Evolutionary conservation across 768 basidiomycete species (phyloP), one percentile per base, ranked within the genome.

Genomic region (Clavaria fumosa): DNA sequence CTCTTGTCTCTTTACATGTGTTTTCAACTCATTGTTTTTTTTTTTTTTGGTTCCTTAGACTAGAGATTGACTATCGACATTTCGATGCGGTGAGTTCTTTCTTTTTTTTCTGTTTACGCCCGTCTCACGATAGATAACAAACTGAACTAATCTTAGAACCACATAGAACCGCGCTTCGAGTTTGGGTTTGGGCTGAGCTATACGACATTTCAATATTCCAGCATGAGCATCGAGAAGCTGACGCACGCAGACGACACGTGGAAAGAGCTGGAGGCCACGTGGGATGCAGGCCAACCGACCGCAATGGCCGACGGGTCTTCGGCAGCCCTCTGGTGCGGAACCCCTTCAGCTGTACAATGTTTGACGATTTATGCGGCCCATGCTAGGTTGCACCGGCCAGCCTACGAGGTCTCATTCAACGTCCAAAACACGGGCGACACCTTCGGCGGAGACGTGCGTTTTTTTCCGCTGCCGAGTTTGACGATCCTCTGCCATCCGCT

Each of bases 111-210:
- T 34, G 7, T 20, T 5, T 19, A 21, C 10, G 15, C 11, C 14
- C 10, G 20, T 5, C 14, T n/a, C 14, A 27, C n/a, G 12, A n/a
- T n/a, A n/a, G n/a, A n/a, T n/a, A n/a, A n/a, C n/a, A n/a, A n/a
- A n/a, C n/a, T n/a, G n/a, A n/a, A n/a, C 5, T n/a, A 23, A 11
- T 33, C 38, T 21, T 23, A 78, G 70, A 60, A 70, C 54, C 69
- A 76, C 43, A 83, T 86, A 44, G 65, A 64, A 0, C 85, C 85
- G 3, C 79, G 81, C 24, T 88, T 74, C 49, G 83, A 85, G 50
- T 96, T 96, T 53, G 90, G 90, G 4, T 91, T 76, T 51, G 90
- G 90, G 0, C 53, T 91, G 50, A 81, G 76, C 39, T 96, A 95
- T 60, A 80, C 90, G 26, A 67, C 58, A 2, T 96, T 91, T 54